Percentiles rank a stretch among this genome's conserved stretches.
Evolutionary conservation across 2,329 filamentous ascomycete genomes (phyloP).

Genomic region (Ceratocystis destructans): DNA sequence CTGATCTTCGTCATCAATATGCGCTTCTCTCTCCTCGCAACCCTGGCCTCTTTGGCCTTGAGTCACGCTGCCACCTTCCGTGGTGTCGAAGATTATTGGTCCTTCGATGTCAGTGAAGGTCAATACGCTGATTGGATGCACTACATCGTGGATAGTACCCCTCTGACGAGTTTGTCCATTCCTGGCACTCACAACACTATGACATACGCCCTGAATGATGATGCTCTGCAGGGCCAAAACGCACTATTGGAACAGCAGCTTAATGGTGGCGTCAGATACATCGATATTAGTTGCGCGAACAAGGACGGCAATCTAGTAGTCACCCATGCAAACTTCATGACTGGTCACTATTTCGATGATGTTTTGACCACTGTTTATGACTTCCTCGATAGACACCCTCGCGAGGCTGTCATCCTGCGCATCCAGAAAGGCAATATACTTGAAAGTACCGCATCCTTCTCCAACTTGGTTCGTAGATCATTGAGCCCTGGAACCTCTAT

Average conservation of each 20-base stretch:
- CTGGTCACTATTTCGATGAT: background rate
- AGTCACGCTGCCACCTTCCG: no score
- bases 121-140: background rate
- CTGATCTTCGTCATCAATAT: no score
- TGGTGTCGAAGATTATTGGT: no score
- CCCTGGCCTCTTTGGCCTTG: no score
- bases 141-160: background rate
- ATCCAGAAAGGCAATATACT: background rate
- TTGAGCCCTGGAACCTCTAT: background rate
- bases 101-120: no score
- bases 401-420: background rate
- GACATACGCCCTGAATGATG: background rate
- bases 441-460: background rate
- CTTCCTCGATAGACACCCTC: background rate
- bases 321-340: background rate
- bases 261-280: background rate
- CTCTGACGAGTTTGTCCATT: background rate
- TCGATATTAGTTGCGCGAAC: background rate
- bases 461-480: background rate
- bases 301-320: fast-evolving
- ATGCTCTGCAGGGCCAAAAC: background rate
- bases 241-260: background rate
- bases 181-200: background rate
- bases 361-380: background rate
- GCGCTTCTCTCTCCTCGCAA: no score